Conservation (phyloP, 2,329 filamentous ascomycete genomes). For the Fusarium nurragi region DNA sequence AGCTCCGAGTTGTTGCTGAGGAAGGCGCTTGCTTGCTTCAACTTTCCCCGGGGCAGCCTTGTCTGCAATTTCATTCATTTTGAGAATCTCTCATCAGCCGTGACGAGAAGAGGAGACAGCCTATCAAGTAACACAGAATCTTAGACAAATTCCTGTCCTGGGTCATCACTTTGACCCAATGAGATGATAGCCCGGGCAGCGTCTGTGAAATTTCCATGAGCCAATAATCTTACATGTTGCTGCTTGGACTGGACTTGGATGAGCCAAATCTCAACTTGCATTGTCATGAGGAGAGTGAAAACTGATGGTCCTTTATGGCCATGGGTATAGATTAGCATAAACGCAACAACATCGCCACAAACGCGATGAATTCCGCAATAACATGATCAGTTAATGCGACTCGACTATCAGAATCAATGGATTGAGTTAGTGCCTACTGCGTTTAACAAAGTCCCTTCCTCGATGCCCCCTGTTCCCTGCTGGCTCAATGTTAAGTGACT, state of each 20-base stretch:
- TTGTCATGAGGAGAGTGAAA: neutral
- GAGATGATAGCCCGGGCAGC: neutral
- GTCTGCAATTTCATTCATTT: neutral
- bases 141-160: constrained; percentile 15
- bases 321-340: neutral
- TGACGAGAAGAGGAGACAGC: neutral
- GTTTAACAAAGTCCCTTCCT: constrained; percentile 11
- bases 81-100: neutral
- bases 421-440: neutral
- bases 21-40: neutral
- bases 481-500: constrained; percentile 34
- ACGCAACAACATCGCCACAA: neutral
- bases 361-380: neutral
- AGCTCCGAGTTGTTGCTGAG: neutral
- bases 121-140: neutral
- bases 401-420: constrained; percentile 3
- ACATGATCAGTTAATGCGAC: neutral
- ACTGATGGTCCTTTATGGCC: neutral
- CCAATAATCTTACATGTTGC: constrained; percentile 33
- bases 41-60: neutral
- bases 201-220: constrained; percentile 1
- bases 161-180: constrained; percentile 8
- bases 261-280: neutral
- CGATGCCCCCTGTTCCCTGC: constrained; percentile 37
- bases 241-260: neutral